Evolutionary conservation across 306 rosid species (phyloP).

Genomic region (Casuarina cunninghamiana): DNA sequence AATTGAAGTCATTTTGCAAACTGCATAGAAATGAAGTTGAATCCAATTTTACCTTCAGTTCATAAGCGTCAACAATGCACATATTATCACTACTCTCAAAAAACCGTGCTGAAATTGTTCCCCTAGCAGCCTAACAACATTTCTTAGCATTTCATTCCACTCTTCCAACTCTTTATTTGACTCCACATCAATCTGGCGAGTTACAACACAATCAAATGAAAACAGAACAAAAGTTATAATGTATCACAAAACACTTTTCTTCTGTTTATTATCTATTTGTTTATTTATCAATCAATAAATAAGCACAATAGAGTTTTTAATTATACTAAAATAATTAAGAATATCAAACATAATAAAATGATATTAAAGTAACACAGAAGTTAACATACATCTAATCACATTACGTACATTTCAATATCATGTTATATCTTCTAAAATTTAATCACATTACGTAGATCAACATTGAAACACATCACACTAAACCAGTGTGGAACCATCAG

Average conservation of each 20-base stretch:
- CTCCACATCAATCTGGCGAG: constrained; percentile 75
- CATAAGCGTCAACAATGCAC: constrained; percentile 84
- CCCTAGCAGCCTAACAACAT: constrained; percentile 81
- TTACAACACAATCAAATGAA: constrained; percentile 15
- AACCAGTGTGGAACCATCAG: constrained; percentile 7
- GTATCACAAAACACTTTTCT: neutral
- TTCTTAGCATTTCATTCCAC: constrained; percentile 97
- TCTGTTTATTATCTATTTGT: neutral
- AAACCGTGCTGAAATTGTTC: constrained; percentile 83
- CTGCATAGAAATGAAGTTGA: constrained; percentile 11
- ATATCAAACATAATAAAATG: neutral
- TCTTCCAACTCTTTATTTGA: constrained; percentile 86
- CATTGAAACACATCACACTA: neutral
- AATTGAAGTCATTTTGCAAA: constrained; percentile 7
- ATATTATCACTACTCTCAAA: constrained; percentile 88
- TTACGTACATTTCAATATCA: no score
- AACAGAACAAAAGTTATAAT: neutral
- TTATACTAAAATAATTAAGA: neutral
- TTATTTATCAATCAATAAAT: neutral
- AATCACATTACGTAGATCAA: neutral
- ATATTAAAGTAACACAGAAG: neutral
- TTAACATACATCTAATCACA: neutral
- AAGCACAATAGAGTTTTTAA: neutral
- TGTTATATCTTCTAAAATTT: neutral
- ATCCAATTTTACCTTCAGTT: constrained; percentile 61